Base-by-base conservation (phyloP, 1,284 basidiomycete species). In the Veloporphyrellus conicus region DNA sequence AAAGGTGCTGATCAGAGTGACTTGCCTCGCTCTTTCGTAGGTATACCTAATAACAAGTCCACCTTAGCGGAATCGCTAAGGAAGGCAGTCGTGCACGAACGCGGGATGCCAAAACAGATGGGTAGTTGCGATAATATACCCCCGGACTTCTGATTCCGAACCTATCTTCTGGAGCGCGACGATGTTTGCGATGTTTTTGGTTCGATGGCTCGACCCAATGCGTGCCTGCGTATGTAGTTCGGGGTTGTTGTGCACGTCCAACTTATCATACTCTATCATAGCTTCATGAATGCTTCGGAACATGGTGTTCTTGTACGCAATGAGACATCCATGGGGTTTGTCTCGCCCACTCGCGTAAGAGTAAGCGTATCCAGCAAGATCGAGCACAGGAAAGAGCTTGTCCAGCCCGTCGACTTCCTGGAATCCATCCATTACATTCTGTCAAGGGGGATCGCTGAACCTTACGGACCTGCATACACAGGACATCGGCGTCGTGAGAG, bases 101-200 rank as follows among this genome's bases (percentile, higher is more conserved):
- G 77, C 82, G 7, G 93, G 93, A 67, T 96, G 93, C 94, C 94
- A 97, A 68, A 98, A 97, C 6, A 87, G 75, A 71, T 87, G 92
- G 0, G 90, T 92, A 0, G 93, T 95, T 2, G 81, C 90, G 6
- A 93, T 71, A 37, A 94, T 70, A 33, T 90, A 63, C 15, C 87
- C 84, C 18, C 69, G 63, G 7, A 66, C 60, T 11, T 66, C 60
- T 31, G 67, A 53, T 6, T 69, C 65, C 6, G 66, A 62, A 22
- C 14, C 46, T 16, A 49, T 32, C 42, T 70, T 71, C 55, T 74
- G 70, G 39, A 97, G 69, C 3, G 84, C 84, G 18, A 89, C 77
- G 16, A 95, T 67, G 38, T 83, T 76, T 1, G 79, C 90, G 45
- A 96, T 86, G 62, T 96, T 97, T 61, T 77, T 87, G 4, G 93